Percentiles rank a stretch among this genome's conserved stretches.
Evolutionary conservation across 2,329 filamentous ascomycete species (phyloP).

Genomic region (Dichotomopilus funicola): DNA sequence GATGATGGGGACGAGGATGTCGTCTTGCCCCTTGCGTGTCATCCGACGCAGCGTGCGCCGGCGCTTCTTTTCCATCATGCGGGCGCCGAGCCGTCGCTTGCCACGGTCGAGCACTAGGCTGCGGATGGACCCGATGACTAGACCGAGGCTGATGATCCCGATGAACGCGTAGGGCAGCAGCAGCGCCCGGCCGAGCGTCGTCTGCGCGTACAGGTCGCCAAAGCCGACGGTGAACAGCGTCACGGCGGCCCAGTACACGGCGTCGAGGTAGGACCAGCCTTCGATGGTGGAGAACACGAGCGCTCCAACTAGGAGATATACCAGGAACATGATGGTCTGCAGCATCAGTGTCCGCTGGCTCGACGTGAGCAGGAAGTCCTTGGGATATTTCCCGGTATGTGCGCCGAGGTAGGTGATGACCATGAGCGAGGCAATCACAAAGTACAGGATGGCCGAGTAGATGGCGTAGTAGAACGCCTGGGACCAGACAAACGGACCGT

Average conservation of each 20-base stretch:
- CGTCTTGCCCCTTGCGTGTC: constrained; percentile 38
- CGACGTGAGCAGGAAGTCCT: constrained; percentile 70
- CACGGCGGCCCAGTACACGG: constrained; percentile 72
- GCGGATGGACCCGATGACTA: constrained; percentile 75
- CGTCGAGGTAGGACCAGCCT: constrained; percentile 69
- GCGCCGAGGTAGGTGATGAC: constrained; percentile 76
- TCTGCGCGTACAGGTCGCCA: constrained; percentile 46
- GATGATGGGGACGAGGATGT: constrained; percentile 44
- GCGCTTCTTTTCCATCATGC: constrained; percentile 55
- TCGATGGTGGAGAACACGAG: constrained; percentile 68
- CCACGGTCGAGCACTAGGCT: constrained; percentile 56
- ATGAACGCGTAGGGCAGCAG: constrained; percentile 78
- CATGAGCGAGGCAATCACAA: constrained; percentile 69
- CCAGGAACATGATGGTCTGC: constrained; percentile 79
- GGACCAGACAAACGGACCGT: constrained; percentile 56
- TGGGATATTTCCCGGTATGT: constrained; percentile 59
- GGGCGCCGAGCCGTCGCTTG: constrained; percentile 45
- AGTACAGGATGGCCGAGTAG: constrained; percentile 72
- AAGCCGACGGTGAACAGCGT: constrained; percentile 60
- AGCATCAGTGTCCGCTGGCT: constrained; percentile 84
- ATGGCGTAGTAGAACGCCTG: constrained; percentile 86
- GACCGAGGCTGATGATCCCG: constrained; percentile 76
- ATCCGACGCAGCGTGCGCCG: constrained; percentile 41
- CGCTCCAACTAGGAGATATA: constrained; percentile 74
- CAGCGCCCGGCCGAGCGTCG: constrained; percentile 57